Evolutionary conservation across 495 filamentous ascomycete species (phyloP).

Genomic region (Penicillium tannophilum): DNA sequence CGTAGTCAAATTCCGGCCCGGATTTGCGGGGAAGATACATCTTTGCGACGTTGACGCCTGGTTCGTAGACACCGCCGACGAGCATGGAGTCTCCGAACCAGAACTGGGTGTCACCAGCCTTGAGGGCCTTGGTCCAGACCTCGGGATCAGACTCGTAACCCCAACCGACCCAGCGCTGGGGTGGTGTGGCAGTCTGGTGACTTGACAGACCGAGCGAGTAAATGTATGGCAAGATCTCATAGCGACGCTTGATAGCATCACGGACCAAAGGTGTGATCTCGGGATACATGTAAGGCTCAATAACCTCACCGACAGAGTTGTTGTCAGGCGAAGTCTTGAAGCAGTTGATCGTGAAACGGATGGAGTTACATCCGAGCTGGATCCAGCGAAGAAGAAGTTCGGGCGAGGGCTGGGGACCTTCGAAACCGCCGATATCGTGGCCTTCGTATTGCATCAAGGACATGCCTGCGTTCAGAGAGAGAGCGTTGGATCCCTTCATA

Average conservation of each 20-base stretch:
- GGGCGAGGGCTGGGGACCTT: constrained; percentile 66
- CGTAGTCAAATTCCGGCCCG: constrained; percentile 43
- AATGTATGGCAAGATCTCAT: constrained; percentile 69
- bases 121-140: constrained; percentile 59
- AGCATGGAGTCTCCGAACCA: constrained; percentile 71
- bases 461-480: constrained; percentile 67
- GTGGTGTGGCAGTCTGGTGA: constrained; percentile 57
- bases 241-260: constrained; percentile 64
- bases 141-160: constrained; percentile 64
- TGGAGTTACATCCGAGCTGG: constrained; percentile 67
- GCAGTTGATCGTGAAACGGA: constrained; percentile 73
- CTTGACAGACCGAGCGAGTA: constrained; percentile 64
- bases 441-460: constrained; percentile 67
- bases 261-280: constrained; percentile 61
- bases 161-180: constrained; percentile 70
- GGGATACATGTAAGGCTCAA: constrained; percentile 74
- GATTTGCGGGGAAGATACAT: constrained; percentile 61
- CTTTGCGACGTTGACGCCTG: constrained; percentile 50
- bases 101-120: constrained; percentile 64
- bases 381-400: constrained; percentile 72
- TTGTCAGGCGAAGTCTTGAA: constrained; percentile 67
- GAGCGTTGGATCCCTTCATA: constrained; percentile 66
- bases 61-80: constrained; percentile 65
- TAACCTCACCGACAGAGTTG: constrained; percentile 65
- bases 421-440: constrained; percentile 73